Percentiles rank a stretch among this genome's conserved stretches.
These are phyloP conservation scores for Agrocybe pediades DNA, from an alignment of 768 basidiomycete genomes.

Conservation along the genomic window DNA sequence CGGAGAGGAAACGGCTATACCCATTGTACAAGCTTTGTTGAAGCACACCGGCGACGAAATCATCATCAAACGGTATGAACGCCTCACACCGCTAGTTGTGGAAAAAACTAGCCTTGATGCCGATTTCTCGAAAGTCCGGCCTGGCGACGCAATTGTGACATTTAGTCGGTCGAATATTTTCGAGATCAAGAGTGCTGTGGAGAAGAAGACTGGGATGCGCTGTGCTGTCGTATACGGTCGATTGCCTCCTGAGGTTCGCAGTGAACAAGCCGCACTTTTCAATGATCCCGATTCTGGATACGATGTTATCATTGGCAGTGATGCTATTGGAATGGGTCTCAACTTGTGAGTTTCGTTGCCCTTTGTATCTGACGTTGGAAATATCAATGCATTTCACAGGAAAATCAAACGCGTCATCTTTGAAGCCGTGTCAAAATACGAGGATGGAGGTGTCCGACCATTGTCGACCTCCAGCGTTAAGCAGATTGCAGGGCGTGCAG, in stretches of 20 bases:
- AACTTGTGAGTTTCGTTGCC: constrained; percentile 70
- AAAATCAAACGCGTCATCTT: constrained; percentile 92
- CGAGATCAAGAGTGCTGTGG: constrained; percentile 68
- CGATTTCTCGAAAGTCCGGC: constrained; percentile 59
- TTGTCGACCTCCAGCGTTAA: constrained; percentile 82
- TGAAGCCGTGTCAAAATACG: constrained; percentile 64
- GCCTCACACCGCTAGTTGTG: constrained; percentile 82
- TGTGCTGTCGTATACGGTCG: constrained; percentile 95
- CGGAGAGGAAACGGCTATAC: constrained; percentile 91
- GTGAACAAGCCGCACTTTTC: constrained; percentile 90
- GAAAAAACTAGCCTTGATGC: constrained; percentile 64
- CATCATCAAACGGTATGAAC: constrained; percentile 78
- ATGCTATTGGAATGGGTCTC: constrained; percentile 96
- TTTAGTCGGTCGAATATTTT: constrained; percentile 83
- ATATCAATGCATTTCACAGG: constrained; percentile 38
- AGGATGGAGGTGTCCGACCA: constrained; percentile 43
- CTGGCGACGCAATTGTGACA: constrained; percentile 90
- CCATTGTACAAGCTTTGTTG: constrained; percentile 71
- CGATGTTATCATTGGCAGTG: constrained; percentile 90
- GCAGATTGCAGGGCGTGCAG: constrained; percentile 94
- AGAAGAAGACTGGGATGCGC: constrained; percentile 67
- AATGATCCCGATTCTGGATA: constrained; percentile 83
- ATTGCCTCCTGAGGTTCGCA: constrained; percentile 88
- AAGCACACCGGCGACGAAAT: constrained; percentile 81
- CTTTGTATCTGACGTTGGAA: not conserved